Percentiles rank a stretch among this genome's conserved stretches.
Evolutionary conservation across 2,329 filamentous ascomycete species (phyloP).

Genomic region (Zymoseptoria crescenta): DNA sequence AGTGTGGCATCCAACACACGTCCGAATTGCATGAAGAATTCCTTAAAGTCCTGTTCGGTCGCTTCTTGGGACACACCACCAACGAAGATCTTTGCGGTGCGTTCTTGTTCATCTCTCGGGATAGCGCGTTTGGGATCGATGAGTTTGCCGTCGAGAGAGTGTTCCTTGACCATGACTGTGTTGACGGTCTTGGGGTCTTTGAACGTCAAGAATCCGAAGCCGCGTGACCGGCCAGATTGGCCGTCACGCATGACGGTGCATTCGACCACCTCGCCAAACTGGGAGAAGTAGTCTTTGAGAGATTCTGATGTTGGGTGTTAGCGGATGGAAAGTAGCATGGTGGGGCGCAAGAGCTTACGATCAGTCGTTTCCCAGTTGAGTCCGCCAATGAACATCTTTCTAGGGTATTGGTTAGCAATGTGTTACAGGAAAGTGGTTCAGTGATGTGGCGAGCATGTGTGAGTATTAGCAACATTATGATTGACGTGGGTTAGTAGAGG

Average conservation of each 20-base stretch:
- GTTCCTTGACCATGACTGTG: constrained; percentile 99
- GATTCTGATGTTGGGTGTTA: constrained; percentile 59
- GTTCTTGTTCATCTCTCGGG: constrained; percentile 93
- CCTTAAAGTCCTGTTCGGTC: constrained; percentile 89
- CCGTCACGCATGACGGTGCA: constrained; percentile 99
- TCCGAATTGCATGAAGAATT: constrained; percentile 95
- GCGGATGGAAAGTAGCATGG: constrained; percentile 6
- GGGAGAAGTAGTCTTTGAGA: constrained; percentile 90
- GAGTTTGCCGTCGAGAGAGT: constrained; percentile 96
- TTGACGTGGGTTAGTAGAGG: not conserved
- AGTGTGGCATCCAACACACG: constrained; percentile 93
- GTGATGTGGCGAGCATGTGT: constrained; percentile 2
- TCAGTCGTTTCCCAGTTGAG: constrained; percentile 99
- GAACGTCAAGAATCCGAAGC: constrained; percentile 96
- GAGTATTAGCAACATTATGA: not conserved
- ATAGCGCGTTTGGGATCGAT: constrained; percentile 98
- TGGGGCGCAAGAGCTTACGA: constrained; percentile 54
- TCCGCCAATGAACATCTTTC: constrained; percentile 99
- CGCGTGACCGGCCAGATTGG: constrained; percentile 83
- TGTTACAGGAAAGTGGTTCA: constrained; percentile 14
- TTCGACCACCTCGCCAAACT: constrained; percentile 94
- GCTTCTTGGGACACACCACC: constrained; percentile 96
- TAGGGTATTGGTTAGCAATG: constrained; percentile 35
- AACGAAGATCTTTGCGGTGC: constrained; percentile 97
- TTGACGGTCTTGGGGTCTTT: constrained; percentile 97